These are phyloP conservation scores for Metarhizium sp. DNA, from an alignment of 2,329 filamentous ascomycete genomes.

Conservation along the genomic window DNA sequence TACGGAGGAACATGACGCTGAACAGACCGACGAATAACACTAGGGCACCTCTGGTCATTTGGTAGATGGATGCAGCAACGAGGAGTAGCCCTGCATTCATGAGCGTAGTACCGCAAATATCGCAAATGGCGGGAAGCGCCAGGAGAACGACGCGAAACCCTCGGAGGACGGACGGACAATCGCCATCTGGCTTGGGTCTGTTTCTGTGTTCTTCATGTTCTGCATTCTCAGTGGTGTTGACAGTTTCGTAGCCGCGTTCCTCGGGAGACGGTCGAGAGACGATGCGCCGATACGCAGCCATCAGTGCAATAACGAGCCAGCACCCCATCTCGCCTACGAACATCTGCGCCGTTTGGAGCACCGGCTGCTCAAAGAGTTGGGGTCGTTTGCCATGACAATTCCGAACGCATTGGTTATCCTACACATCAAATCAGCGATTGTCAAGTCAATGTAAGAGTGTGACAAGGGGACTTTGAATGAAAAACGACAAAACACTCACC, in stretches of 20 bases:
- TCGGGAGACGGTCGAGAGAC: constrained; percentile 31
- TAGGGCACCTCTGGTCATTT: constrained; percentile 93
- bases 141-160: constrained; percentile 68
- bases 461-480: neutral
- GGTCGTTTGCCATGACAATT: constrained; percentile 70
- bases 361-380: constrained; percentile 81
- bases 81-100: constrained; percentile 96
- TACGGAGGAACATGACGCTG: constrained; percentile 80
- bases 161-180: constrained; percentile 49
- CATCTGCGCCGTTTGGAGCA: constrained; percentile 96
- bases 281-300: constrained; percentile 56
- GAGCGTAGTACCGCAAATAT: constrained; percentile 88
- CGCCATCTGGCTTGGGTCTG: constrained; percentile 34
- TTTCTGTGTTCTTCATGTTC: constrained; percentile 16
- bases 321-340: constrained; percentile 94
- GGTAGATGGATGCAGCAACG: constrained; percentile 92
- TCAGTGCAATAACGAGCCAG: constrained; percentile 77
- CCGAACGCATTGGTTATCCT: constrained; percentile 95
- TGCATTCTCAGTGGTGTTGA: constrained; percentile 37
- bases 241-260: constrained; percentile 55
- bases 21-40: constrained; percentile 95
- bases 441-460: no score
- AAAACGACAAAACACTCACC: constrained; percentile 36
- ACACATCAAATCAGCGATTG: neutral
- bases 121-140: constrained; percentile 80